These are phyloP conservation scores for Coelastrella sp. DNA, from an alignment of 139 green algal genomes.

Conservation along the genomic window DNA sequence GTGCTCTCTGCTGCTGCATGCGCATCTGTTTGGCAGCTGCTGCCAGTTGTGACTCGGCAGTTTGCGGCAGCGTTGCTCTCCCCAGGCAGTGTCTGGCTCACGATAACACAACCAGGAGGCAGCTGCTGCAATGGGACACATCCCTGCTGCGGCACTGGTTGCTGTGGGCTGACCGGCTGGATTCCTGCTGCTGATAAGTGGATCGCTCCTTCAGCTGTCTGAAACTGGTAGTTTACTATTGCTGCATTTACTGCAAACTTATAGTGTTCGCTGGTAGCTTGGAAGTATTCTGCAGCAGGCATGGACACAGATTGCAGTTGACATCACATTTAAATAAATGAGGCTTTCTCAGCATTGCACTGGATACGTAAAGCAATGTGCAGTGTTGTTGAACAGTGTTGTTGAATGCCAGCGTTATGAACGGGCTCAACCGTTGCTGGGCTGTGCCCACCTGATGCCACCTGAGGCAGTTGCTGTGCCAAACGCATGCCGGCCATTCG, in stretches of 20 bases:
- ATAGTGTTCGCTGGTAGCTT: conserved; percentile 55
- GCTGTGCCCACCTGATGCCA: conserved; percentile 37
- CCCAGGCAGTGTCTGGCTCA: not conserved
- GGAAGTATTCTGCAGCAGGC: conserved; percentile 42
- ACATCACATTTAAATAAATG: not conserved
- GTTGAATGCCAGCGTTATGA: too few species aligned
- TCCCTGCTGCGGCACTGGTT: conserved; percentile 48
- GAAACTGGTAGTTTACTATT: conserved; percentile 72
- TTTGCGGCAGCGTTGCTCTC: not conserved
- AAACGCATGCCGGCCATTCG: not conserved
- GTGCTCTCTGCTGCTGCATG: not conserved
- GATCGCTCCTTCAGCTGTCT: conserved; percentile 45
- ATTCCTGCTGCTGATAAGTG: conserved; percentile 65
- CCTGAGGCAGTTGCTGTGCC: conserved; percentile 15
- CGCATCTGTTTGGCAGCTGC: conserved; percentile 12
- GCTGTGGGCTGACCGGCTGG: conserved; percentile 51
- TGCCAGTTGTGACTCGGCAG: not conserved
- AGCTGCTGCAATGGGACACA: conserved; percentile 34
- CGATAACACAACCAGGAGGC: conserved; percentile 46
- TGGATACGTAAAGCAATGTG: not conserved
- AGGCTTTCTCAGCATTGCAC: too few species aligned
- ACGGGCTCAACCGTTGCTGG: not conserved
- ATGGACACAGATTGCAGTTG: too few species aligned
- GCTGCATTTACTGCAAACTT: conserved; percentile 71
- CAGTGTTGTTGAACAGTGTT: not conserved